Percentiles rank a stretch among this genome's conserved stretches.
Evolutionary conservation across 768 basidiomycete species (phyloP).

Genomic region (Tephrocybe sp.): DNA sequence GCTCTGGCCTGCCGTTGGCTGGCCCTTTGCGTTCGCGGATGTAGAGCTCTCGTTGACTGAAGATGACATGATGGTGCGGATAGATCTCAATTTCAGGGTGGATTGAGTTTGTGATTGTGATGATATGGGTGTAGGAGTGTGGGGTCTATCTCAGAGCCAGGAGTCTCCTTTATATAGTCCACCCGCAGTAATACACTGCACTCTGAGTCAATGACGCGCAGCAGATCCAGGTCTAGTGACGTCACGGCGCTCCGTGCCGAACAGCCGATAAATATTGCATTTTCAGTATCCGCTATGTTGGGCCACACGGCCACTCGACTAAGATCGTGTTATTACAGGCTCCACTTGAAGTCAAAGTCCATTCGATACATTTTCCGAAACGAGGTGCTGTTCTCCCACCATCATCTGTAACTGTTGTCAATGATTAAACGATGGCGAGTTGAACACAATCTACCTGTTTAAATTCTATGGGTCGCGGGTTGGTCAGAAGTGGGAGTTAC

Average conservation of each 20-base stretch:
- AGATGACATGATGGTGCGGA: background rate
- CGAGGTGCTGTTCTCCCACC: background rate
- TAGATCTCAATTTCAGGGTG: background rate
- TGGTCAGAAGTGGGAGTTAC: background rate
- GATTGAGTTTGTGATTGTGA: background rate
- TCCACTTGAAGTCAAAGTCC: background rate
- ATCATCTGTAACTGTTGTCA: slow-evolving; percentile 10
- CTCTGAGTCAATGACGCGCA: background rate
- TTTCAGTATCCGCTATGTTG: background rate
- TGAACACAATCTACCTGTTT: slow-evolving; percentile 10
- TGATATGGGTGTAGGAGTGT: background rate
- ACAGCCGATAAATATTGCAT: background rate
- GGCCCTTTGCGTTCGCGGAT: slow-evolving; percentile 2
- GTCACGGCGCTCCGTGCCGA: background rate
- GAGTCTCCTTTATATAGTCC: background rate
- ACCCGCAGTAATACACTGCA: background rate
- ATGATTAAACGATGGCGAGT: background rate
- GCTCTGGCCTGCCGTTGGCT: slow-evolving; percentile 9
- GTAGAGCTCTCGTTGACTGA: slow-evolving; percentile 9
- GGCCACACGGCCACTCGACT: too few relatives aligned
- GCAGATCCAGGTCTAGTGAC: background rate
- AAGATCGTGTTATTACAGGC: too few relatives aligned
- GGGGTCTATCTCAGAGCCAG: too few relatives aligned
- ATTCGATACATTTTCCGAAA: background rate
- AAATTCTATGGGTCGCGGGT: slow-evolving; percentile 18